Percentiles rank a stretch among this genome's conserved stretches.
These are phyloP conservation scores for Sarcomyxa edulis DNA, from an alignment of 768 basidiomycete genomes.

Conservation along the genomic window DNA sequence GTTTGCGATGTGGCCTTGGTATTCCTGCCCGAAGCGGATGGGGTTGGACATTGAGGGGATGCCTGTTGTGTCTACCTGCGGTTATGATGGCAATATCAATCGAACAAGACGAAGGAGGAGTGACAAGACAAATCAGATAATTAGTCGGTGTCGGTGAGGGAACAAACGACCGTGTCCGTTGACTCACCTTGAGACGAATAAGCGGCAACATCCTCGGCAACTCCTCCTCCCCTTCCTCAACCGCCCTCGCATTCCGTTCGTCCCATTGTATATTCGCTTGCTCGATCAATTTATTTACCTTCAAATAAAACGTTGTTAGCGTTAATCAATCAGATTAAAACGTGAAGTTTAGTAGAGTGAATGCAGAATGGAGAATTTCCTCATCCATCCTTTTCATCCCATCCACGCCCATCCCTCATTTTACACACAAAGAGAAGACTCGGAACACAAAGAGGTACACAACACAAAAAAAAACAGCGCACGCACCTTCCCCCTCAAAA, in stretches of 20 bases:
- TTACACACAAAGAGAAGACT: no score
- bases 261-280: conserved; percentile 77
- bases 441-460: no score
- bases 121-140: no score
- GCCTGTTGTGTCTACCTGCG: conserved; percentile 84
- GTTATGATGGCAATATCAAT: no score
- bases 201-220: conserved; percentile 78
- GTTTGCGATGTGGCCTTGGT: conserved; percentile 86
- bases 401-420: no score
- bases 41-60: conserved; percentile 93
- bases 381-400: no score
- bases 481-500: conserved; percentile 62
- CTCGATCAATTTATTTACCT: conserved; percentile 79
- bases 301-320: not conserved
- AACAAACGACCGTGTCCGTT: no score
- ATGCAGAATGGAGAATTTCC: not conserved
- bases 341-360: no score
- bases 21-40: conserved; percentile 94
- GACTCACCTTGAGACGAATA: conserved; percentile 69
- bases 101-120: not conserved
- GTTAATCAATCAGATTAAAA: not conserved
- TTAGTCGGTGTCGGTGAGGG: no score
- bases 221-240: conserved; percentile 56
- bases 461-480: no score
- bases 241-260: conserved; percentile 60